Evolutionary conservation across 768 basidiomycete genomes (phyloP).

Genomic region (Psilocybe cubensis): DNA sequence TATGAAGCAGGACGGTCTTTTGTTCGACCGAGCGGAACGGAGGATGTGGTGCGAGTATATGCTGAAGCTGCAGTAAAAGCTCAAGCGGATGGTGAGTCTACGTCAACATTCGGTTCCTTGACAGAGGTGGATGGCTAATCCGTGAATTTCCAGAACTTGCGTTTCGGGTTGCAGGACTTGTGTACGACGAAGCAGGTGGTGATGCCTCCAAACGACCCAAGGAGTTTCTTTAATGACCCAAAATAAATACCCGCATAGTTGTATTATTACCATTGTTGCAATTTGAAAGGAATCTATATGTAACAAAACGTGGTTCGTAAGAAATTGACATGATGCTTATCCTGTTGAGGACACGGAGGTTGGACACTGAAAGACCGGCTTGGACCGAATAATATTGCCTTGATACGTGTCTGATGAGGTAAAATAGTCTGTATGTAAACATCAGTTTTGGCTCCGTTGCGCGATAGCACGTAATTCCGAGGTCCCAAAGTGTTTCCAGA

Average conservation of each 20-base stretch:
- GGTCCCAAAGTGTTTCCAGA: conserved; percentile 12
- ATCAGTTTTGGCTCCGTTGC: conserved; percentile 23
- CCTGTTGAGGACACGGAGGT: background rate
- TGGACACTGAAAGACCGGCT: background rate
- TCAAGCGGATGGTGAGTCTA: conserved; percentile 80
- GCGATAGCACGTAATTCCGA: conserved; percentile 40
- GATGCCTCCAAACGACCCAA: conserved; percentile 75
- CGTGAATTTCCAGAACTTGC: conserved; percentile 66
- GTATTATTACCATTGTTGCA: background rate
- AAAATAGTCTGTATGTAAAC: background rate
- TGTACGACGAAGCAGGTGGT: conserved; percentile 84
- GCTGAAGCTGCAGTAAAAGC: conserved; percentile 81
- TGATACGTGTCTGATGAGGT: conserved; percentile 3
- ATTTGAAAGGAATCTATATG: background rate
- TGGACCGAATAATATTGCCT: background rate
- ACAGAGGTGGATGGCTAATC: background rate
- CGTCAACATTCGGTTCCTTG: background rate
- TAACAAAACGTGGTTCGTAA: background rate
- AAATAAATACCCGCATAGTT: background rate
- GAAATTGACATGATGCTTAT: background rate
- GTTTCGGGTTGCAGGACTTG: conserved; percentile 81
- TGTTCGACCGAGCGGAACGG: conserved; percentile 96
- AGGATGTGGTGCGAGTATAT: conserved; percentile 97
- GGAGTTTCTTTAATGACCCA: conserved; percentile 64
- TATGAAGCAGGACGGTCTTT: conserved; percentile 89